Percentiles rank a stretch among this genome's conserved stretches.
Evolutionary conservation across 2,329 filamentous ascomycete species (phyloP).

Genomic region (Westerdykella ornata): DNA sequence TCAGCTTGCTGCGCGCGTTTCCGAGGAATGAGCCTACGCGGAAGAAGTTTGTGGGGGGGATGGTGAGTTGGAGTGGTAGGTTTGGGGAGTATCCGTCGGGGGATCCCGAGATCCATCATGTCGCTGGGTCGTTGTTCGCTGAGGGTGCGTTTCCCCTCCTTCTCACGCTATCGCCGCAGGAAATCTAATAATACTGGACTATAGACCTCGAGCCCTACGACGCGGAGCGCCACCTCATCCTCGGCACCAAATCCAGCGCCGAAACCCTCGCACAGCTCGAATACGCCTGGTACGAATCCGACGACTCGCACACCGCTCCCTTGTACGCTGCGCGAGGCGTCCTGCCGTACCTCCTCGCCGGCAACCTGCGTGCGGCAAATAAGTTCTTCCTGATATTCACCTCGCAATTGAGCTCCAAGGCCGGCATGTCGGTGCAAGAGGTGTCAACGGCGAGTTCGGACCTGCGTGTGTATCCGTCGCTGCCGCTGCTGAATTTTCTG

Average conservation of each 20-base stretch:
- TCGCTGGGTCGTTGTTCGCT: constrained; percentile 80
- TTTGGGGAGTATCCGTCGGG: constrained; percentile 83
- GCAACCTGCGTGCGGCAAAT: constrained; percentile 85
- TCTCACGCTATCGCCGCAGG: too few relatives aligned
- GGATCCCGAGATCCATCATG: constrained; percentile 91
- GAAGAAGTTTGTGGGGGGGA: constrained; percentile 85
- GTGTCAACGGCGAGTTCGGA: constrained; percentile 70
- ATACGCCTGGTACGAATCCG: constrained; percentile 87
- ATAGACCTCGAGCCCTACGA: constrained; percentile 84
- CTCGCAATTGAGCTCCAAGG: constrained; percentile 55
- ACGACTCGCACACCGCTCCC: constrained; percentile 80
- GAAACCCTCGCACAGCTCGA: constrained; percentile 75
- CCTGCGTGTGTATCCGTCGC: constrained; percentile 73
- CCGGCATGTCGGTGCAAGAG: constrained; percentile 67
- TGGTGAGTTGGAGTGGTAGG: constrained; percentile 82
- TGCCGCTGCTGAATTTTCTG: constrained; percentile 94
- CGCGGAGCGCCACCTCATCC: constrained; percentile 79
- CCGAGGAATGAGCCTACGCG: constrained; percentile 76
- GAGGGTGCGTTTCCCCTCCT: constrained; percentile 47
- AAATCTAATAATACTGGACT: constrained; percentile 1
- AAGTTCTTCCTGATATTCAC: constrained; percentile 73
- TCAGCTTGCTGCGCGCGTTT: constrained; percentile 76
- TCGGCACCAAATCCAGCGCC: constrained; percentile 84
- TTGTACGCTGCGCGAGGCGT: constrained; percentile 80
- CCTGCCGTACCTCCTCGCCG: constrained; percentile 82